A percentile compares a stretch with the other conserved stretches of the same genome.
These are phyloP conservation scores for Pulveroboletus sp. DNA, from an alignment of 768 basidiomycete genomes.

Conservation along the genomic window DNA sequence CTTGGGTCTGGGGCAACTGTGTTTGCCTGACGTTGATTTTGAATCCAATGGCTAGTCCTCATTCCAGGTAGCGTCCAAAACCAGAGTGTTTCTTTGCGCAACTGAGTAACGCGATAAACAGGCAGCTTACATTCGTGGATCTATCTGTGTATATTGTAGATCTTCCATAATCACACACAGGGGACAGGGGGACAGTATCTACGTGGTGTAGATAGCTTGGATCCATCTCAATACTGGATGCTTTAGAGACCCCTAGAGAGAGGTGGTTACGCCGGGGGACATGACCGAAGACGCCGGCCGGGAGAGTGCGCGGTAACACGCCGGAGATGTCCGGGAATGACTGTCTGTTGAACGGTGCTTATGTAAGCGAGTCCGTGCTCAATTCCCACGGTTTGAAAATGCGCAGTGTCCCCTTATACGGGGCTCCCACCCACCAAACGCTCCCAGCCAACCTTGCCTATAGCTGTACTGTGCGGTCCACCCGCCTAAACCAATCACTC, in stretches of 20 bases:
- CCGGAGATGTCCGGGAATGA: slow-evolving; percentile 21
- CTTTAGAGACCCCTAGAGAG: slow-evolving; percentile 13
- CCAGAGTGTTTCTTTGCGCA: not conserved
- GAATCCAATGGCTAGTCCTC: slow-evolving; percentile 15
- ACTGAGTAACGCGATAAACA: not conserved
- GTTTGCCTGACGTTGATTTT: slow-evolving; percentile 29
- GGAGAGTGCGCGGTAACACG: slow-evolving; percentile 3
- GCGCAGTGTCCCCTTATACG: slow-evolving; percentile 30
- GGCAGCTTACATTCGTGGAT: slow-evolving; percentile 9
- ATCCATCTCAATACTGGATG: not conserved
- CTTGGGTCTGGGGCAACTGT: slow-evolving; percentile 64
- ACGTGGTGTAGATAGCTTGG: not conserved
- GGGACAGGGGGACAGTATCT: slow-evolving; percentile 8
- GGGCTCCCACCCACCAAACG: slow-evolving; percentile 36
- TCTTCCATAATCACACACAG: slow-evolving; percentile 14
- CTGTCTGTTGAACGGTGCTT: slow-evolving; percentile 31
- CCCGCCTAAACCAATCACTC: slow-evolving; percentile 32
- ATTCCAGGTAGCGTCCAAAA: slow-evolving; percentile 6
- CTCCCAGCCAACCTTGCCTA: slow-evolving; percentile 35
- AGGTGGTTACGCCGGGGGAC: slow-evolving; percentile 7
- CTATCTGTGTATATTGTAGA: slow-evolving; percentile 15
- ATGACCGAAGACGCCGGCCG: slow-evolving; percentile 22
- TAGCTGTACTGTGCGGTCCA: slow-evolving; percentile 32
- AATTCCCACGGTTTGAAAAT: slow-evolving; percentile 32
- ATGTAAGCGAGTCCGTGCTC: slow-evolving; percentile 35